phyloP scores from a whole-genome alignment of 768 basidiomycete species.

The Pleurotus eryngii region DNA sequence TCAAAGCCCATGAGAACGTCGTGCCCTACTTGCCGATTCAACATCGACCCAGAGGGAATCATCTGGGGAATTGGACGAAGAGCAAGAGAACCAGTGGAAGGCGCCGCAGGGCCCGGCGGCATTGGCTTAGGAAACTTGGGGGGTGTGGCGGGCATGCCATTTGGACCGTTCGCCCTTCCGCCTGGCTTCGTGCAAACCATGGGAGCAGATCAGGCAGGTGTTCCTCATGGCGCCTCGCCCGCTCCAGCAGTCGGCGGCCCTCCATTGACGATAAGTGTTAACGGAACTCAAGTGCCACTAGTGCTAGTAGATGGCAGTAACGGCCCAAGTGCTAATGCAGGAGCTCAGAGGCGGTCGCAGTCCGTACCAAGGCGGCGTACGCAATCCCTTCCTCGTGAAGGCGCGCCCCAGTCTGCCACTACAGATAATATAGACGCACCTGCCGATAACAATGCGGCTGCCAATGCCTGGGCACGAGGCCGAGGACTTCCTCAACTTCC shows the following conservation, averaged over 20 bases:
- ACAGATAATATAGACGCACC: not conserved
- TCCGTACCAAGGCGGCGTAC: conserved; percentile 5
- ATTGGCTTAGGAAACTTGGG: not conserved
- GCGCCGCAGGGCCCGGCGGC: conserved; percentile 1
- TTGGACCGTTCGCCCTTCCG: not conserved
- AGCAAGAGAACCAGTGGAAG: conserved; percentile 8
- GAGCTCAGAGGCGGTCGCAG: not conserved
- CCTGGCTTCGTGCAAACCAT: no score
- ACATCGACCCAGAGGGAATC: conserved; percentile 76
- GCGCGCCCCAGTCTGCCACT: not conserved
- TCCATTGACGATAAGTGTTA: not conserved
- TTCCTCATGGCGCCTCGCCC: no score
- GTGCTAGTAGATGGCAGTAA: not conserved
- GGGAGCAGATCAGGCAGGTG: no score
- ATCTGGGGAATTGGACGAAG: conserved; percentile 40
- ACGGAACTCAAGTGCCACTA: not conserved
- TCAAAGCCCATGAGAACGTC: conserved; percentile 75
- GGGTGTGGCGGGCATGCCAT: not conserved
- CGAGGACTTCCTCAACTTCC: conserved; percentile 9
- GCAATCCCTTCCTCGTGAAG: not conserved
- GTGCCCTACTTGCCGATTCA: conserved; percentile 80
- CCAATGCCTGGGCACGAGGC: not conserved
- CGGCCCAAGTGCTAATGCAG: not conserved
- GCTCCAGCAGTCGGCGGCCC: no score
- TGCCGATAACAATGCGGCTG: not conserved